Evolutionary conservation across 495 filamentous ascomycete species (phyloP), one percentile per base, ranked within the genome.

Genomic region (Penicillium robsamsonii): DNA sequence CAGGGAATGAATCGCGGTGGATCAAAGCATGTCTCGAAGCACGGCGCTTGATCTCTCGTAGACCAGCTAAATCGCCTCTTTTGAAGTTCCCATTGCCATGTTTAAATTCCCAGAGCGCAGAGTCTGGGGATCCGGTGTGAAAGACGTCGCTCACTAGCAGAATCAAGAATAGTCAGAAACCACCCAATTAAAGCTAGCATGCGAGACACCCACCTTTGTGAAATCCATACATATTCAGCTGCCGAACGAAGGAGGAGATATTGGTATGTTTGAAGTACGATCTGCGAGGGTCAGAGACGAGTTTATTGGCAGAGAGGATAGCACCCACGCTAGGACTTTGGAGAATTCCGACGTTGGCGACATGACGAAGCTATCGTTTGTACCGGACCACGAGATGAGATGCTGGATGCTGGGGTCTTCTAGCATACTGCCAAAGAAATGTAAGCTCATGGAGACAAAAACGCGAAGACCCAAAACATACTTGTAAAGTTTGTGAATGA

Each of bases 401-500:
- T 97, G 91, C 60, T 93, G 90, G 61, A 98, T 98, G 60, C 79
- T 84, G 27, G 84, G 82, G 70, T 98, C 94, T 69, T 98, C 94
- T 53, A 98, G 79, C 94, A 98, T 98, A 73, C 93, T 97, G 62
- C 35, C 33, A 35, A n/a, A 17, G 29, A 48, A 29, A 15, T 35
- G 51, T 65, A 27, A 56, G 56, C 44, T 30, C 24, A 27, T 24
- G 25, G 20, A 51, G 30, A 27, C 15, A 49, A 24, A 22, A 22
- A 18, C 33, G 18, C 42, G 22, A 17, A 12, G 50, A 18, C 22
- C 20, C 27, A 46, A n/a, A 20, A 75, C 87, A 54, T 81, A 97
- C 93, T 96, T 98, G 82, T 97, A 98, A 17, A 98, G 83, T 71
- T 98, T 98, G 71, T 98, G 94, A 57, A 98, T 97, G 68, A 98